These are phyloP conservation scores for Lachnellula hyalina DNA, from an alignment of 2,329 filamentous ascomycete species.

Conservation along the genomic window DNA sequence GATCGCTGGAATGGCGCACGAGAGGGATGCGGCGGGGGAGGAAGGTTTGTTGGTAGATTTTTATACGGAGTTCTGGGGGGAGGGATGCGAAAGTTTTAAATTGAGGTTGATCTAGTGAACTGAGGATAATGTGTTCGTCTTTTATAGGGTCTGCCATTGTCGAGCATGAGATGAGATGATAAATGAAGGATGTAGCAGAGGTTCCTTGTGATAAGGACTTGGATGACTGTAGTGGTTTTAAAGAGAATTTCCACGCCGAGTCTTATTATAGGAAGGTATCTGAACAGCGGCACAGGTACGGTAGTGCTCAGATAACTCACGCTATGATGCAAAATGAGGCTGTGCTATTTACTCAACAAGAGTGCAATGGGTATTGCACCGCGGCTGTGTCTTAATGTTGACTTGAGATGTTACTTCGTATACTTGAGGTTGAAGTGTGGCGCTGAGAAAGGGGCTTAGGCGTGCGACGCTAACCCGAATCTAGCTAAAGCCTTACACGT, in stretches of 20 bases:
- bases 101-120: not conserved
- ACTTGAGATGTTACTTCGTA: no score
- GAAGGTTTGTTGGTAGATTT: slow-evolving; percentile 13
- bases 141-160: not conserved
- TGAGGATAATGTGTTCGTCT: not conserved
- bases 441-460: no score
- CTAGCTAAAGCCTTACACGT: no score
- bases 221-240: not conserved
- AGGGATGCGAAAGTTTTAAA: slow-evolving; percentile 13
- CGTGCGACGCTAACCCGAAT: no score
- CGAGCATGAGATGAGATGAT: not conserved
- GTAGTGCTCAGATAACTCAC: no score
- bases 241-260: not conserved
- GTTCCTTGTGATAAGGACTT: not conserved
- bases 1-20: slow-evolving; percentile 30
- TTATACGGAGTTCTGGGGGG: slow-evolving; percentile 12
- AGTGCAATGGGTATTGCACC: no score
- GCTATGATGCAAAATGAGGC: no score
- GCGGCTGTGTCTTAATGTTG: no score
- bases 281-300: no score
- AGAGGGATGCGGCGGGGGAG: slow-evolving; percentile 49
- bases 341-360: no score
- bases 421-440: no score
- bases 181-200: not conserved
- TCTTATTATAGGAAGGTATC: no score